Evolutionary conservation across 2,329 filamentous ascomycete species (phyloP).

Genomic region (Fusarium dlaminii): DNA sequence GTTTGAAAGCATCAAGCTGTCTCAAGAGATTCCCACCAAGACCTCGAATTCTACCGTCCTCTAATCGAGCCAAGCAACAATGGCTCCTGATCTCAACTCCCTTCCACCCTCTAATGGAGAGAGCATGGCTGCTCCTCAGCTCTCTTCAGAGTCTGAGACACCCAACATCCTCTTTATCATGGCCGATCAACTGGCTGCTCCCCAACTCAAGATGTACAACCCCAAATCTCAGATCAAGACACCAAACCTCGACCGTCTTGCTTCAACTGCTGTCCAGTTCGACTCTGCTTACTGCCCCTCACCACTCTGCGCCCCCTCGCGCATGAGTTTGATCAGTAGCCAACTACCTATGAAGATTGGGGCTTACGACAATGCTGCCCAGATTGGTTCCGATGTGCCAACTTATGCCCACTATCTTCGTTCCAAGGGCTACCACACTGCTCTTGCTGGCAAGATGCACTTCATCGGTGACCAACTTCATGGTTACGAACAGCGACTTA

Average conservation of each 20-base stretch:
- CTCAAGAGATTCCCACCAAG: background rate
- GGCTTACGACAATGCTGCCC: constrained; percentile 90
- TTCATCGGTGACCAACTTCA: constrained; percentile 95
- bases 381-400: constrained; percentile 83
- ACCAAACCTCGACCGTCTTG: constrained; percentile 85
- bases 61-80: constrained; percentile 44
- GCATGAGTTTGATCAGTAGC: constrained; percentile 94
- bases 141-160: constrained; percentile 42
- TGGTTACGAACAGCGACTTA: constrained; percentile 90
- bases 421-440: constrained; percentile 86
- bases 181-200: constrained; percentile 94
- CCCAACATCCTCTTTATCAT: constrained; percentile 79
- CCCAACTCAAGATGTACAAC: constrained; percentile 92
- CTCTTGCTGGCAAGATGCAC: constrained; percentile 95
- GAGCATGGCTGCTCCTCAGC: constrained; percentile 27
- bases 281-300: constrained; percentile 95
- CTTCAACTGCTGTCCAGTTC: constrained; percentile 85
- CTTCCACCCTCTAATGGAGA: constrained; percentile 64
- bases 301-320: constrained; percentile 89
- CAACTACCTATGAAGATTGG: constrained; percentile 91
- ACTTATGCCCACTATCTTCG: constrained; percentile 95
- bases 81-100: constrained; percentile 81
- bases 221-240: constrained; percentile 89
- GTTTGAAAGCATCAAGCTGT: background rate
- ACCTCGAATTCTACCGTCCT: background rate